These are phyloP conservation scores for Cryptococcus maquisensis DNA, from an alignment of 1,284 basidiomycete species.

Conservation along the genomic window DNA sequence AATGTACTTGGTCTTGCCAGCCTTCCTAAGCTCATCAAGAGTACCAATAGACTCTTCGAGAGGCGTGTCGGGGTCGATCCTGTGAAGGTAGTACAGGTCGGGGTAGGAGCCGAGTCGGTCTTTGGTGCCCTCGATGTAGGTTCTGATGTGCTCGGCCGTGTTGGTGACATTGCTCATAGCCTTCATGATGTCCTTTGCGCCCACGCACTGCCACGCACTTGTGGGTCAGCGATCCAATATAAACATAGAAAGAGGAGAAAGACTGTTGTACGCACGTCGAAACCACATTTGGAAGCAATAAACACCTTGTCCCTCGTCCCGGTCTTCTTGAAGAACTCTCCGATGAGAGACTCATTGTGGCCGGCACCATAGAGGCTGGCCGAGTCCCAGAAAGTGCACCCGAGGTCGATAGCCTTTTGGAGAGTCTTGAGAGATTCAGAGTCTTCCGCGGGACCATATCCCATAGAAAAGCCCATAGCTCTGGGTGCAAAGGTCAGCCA, in stretches of 20 bases:
- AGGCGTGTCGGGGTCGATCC: conserved; percentile 39
- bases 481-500: background rate
- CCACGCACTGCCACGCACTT: conserved; percentile 1
- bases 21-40: conserved; percentile 44
- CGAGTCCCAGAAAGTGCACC: conserved; percentile 45
- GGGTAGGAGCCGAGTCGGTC: conserved; percentile 42
- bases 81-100: conserved; percentile 50
- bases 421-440: conserved; percentile 24
- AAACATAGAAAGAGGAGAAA: no score
- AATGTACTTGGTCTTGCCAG: conserved; percentile 47
- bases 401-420: conserved; percentile 33
- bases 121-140: conserved; percentile 40
- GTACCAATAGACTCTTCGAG: conserved; percentile 41
- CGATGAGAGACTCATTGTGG: conserved; percentile 47
- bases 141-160: conserved; percentile 35
- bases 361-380: conserved; percentile 39
- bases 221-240: background rate
- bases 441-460: conserved; percentile 26
- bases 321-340: conserved; percentile 38
- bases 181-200: conserved; percentile 5
- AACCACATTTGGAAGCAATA: conserved; percentile 48
- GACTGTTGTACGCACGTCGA: conserved; percentile 25
- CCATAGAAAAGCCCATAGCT: conserved; percentile 1
- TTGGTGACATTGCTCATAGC: conserved; percentile 17
- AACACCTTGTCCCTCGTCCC: conserved; percentile 43